Conservation (phyloP, 2,329 filamentous ascomycete genomes). For the Penicillium nordicum region DNA sequence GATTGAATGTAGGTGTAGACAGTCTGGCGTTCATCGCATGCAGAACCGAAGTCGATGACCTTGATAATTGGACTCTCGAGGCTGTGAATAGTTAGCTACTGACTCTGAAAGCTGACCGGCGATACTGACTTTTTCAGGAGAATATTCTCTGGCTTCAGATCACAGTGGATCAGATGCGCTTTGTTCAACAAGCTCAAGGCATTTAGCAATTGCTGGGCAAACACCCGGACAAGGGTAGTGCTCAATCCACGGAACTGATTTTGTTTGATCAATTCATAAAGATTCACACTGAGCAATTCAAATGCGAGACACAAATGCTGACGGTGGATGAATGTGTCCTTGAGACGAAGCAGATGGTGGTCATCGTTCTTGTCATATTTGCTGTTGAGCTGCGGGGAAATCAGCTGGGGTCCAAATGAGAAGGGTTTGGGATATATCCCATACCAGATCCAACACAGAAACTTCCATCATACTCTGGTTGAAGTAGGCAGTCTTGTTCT, state of each 20-base stretch:
- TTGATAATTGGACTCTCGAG: conserved; percentile 99
- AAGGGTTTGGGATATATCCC: conserved; percentile 25
- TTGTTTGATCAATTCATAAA: conserved; percentile 99
- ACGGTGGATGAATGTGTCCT: conserved; percentile 96
- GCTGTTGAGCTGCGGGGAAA: conserved; percentile 72
- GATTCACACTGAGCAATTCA: conserved; percentile 91
- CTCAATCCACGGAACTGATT: conserved; percentile 97
- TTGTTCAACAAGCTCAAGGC: conserved; percentile 91
- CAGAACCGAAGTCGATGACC: conserved; percentile 98
- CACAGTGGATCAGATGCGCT: conserved; percentile 93
- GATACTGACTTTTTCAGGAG: conserved; percentile 76
- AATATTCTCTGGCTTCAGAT: conserved; percentile 97
- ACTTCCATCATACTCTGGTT: conserved; percentile 99
- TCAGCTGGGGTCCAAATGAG: conserved; percentile 18
- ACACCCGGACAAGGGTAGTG: conserved; percentile 93
- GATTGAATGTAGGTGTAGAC: conserved; percentile 99
- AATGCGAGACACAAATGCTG: conserved; percentile 97
- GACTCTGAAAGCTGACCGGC: not conserved
- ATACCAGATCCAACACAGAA: conserved; percentile 87
- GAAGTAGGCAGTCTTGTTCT: conserved; percentile 98
- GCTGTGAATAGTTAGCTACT: conserved; percentile 37
- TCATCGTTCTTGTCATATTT: conserved; percentile 99
- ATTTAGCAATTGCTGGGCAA: conserved; percentile 93
- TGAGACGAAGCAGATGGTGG: conserved; percentile 87
- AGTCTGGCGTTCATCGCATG: conserved; percentile 95